Evolutionary conservation across 768 basidiomycete genomes (phyloP), one percentile per base, ranked within the genome.

Genomic region (Rubroboletus satanas): DNA sequence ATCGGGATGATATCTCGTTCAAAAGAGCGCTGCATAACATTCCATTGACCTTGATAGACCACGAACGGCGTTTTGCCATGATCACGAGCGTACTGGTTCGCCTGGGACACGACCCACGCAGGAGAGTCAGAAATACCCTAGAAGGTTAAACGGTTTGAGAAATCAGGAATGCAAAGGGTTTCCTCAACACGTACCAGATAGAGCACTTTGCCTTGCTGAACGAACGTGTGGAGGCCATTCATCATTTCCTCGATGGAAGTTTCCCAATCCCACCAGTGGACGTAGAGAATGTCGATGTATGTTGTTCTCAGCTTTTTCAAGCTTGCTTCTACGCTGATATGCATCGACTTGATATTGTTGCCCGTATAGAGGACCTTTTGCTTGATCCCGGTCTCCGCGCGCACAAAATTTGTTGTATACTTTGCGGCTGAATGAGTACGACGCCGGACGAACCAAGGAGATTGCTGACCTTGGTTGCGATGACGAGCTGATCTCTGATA

Each of bases 231-330:
- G 5, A 81, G 63, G 12, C 65, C 62, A 39, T 73, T 73, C 79
- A 79, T 77, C n/a, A 79, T 59, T 58, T 81, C 79, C 46, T 74
- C 69, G 31, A 79, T 72, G 9, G 71, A 72, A 4, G 75, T 76
- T 11, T 71, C 63, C 52, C 70, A 77, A 53, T 79, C 77, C 80
- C 76, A 75, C 71, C 73, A 79, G 59, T 83, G 82, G 1, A 83
- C 59, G 57, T 83, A 82, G 21, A 83, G 64, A 49, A 84, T 74
- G 57, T 83, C 82, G 62, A 83, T 75, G 55, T 79, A 87, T n/a
- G 75, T 70, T 0, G 63, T 57, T n/a, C 64, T 49, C n/a, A 66
- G 57, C 38, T 61, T 64, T 47, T 62, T 60, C 51, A 59, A 52
- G 49, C 52, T 58, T 8, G 62, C 71, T 23, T 67, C 62, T 2